Evolutionary conservation across 768 basidiomycete species (phyloP).

Genomic region (Boletus rufocinnamomeus): DNA sequence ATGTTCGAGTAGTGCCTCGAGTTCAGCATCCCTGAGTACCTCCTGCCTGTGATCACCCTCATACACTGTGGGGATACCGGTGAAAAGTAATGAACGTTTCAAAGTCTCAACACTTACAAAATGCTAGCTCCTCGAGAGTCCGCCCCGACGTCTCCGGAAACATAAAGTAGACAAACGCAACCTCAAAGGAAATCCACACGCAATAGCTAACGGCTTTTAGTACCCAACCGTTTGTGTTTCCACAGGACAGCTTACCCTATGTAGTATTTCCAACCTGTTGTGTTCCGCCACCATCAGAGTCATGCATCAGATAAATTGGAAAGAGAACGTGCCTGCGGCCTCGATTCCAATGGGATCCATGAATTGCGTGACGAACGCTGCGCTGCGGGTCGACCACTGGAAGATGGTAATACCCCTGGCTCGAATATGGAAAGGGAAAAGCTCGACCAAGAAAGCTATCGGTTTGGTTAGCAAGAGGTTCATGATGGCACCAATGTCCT

Average conservation of each 20-base stretch:
- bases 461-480: background rate
- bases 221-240: background rate
- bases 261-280: conserved; percentile 19
- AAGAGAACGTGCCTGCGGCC: background rate
- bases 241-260: conserved; percentile 10
- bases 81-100: too few relatives aligned
- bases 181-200: conserved; percentile 15
- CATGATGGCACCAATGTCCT: too few relatives aligned
- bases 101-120: conserved; percentile 9
- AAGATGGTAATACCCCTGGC: conserved; percentile 62
- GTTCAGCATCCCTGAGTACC: background rate
- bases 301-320: background rate
- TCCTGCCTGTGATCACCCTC: conserved; percentile 1
- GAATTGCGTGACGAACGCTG: conserved; percentile 4
- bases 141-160: conserved; percentile 26
- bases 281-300: background rate
- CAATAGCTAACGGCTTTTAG: conserved; percentile 17
- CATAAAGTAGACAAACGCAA: conserved; percentile 18
- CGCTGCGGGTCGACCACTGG: conserved; percentile 55
- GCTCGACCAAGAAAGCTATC: conserved; percentile 59
- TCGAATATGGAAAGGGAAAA: conserved; percentile 63
- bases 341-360: conserved; percentile 16
- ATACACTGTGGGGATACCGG: background rate
- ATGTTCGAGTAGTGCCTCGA: background rate
- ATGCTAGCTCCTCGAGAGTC: conserved; percentile 22